These are phyloP conservation scores for Colletotrichum euphorbiae DNA, from an alignment of 2,329 filamentous ascomycete species.

Conservation along the genomic window DNA sequence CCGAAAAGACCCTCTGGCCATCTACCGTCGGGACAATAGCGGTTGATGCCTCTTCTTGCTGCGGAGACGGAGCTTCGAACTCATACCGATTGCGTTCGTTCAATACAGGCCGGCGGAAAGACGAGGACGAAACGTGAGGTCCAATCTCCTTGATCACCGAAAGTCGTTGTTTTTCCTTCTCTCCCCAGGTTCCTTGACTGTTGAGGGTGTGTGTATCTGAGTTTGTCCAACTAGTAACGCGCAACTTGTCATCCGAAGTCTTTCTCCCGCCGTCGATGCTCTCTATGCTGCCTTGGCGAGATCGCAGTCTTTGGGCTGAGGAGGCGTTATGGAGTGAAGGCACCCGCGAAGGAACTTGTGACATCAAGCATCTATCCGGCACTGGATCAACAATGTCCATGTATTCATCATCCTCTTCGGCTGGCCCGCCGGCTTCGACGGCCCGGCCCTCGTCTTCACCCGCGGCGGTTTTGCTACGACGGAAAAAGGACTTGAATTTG, in stretches of 20 bases:
- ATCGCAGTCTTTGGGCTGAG: conserved; percentile 60
- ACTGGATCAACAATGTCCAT: conserved; percentile 49
- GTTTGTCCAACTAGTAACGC: conserved; percentile 79
- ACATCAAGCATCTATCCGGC: conserved; percentile 58
- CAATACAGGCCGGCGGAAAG: conserved; percentile 45
- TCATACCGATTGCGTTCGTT: conserved; percentile 42
- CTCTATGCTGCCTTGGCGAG: conserved; percentile 66
- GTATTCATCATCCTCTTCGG: conserved; percentile 45
- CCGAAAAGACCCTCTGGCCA: conserved; percentile 71
- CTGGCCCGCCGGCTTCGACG: conserved; percentile 43
- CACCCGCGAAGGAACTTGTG: conserved; percentile 60
- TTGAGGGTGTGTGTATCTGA: conserved; percentile 69
- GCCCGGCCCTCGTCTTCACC: not conserved
- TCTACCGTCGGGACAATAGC: conserved; percentile 54
- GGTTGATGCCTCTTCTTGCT: not conserved
- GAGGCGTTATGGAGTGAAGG: conserved; percentile 63
- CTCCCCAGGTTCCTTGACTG: conserved; percentile 50
- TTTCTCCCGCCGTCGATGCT: conserved; percentile 57
- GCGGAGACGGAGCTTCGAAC: conserved; percentile 12
- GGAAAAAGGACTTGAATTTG: conserved; percentile 70
- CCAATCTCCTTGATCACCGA: conserved; percentile 73
- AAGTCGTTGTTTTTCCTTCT: conserved; percentile 67
- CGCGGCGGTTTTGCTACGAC: conserved; percentile 47
- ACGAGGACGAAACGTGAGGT: conserved; percentile 55
- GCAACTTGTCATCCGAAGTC: conserved; percentile 65